Conservation (phyloP, 2,329 filamentous ascomycete genomes). For the Zasmidium citrigriseum region DNA sequence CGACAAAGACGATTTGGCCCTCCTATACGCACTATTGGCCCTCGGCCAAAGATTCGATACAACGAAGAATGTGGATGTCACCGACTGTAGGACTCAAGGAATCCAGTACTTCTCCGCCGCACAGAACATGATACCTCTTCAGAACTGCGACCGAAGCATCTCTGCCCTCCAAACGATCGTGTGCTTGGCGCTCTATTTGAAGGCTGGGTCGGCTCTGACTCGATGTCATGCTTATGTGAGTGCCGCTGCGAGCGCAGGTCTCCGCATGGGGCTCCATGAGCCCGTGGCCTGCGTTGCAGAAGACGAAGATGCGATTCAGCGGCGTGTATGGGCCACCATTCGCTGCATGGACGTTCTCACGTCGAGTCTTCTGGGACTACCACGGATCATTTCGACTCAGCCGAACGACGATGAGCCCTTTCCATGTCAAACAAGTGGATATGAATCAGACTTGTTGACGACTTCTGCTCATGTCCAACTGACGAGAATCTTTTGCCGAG, state of each 20-base stretch:
- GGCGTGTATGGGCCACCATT: constrained; percentile 18
- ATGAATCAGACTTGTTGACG: constrained; percentile 11
- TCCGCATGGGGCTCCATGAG: constrained; percentile 23
- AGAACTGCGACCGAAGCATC: constrained; percentile 20
- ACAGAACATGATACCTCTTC: constrained; percentile 15
- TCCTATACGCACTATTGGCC: constrained; percentile 20
- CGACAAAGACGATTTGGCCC: constrained; percentile 20
- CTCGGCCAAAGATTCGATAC: constrained; percentile 21
- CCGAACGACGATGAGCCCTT: constrained; percentile 7
- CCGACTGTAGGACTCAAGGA: constrained; percentile 6
- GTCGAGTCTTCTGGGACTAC: constrained; percentile 16
- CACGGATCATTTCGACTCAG: constrained; percentile 1
- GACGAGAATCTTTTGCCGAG: constrained; percentile 11
- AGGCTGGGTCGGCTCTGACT: constrained; percentile 14
- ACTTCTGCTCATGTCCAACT: constrained; percentile 18
- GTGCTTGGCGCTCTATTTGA: constrained; percentile 22
- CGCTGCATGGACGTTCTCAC: constrained; percentile 16
- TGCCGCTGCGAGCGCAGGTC: constrained; percentile 19
- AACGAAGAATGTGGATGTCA: constrained; percentile 1
- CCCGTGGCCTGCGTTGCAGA: constrained; percentile 9
- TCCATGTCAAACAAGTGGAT: constrained; percentile 8
- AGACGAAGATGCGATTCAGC: constrained; percentile 18
- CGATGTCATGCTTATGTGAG: constrained; percentile 17
- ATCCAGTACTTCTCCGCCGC: constrained; percentile 19
- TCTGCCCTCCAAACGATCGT: constrained; percentile 19